These are phyloP conservation scores for Ophiocordyceps robertsii DNA, from an alignment of 2,329 filamentous ascomycete genomes.

Conservation along the genomic window DNA sequence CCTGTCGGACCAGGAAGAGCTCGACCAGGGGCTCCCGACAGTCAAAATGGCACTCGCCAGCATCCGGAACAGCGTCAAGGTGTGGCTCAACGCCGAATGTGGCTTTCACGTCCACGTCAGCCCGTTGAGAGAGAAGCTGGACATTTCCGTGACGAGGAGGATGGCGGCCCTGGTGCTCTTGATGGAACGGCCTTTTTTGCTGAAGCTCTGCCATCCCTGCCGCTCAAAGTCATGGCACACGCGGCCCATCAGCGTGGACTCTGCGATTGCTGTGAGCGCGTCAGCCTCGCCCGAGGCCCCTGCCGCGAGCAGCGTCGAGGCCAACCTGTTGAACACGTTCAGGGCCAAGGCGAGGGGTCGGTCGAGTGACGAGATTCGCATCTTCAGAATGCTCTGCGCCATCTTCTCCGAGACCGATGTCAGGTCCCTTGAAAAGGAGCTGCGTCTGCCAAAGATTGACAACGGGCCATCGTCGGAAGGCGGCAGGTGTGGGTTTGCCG, in stretches of 20 bases:
- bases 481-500: conserved; percentile 10
- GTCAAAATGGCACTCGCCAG: conserved; percentile 7
- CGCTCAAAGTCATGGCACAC: conserved; percentile 9
- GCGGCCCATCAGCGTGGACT: conserved; percentile 8
- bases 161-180: conserved; percentile 10
- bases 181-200: conserved; percentile 10
- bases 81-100: conserved; percentile 12
- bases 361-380: not conserved
- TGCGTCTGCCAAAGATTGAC: not conserved
- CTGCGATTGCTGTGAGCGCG: not conserved
- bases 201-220: conserved; percentile 10
- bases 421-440: not conserved
- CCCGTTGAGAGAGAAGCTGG: conserved; percentile 4
- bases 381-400: not conserved
- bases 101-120: conserved; percentile 14
- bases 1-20: conserved; percentile 6
- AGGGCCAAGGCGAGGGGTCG: not conserved
- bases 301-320: not conserved
- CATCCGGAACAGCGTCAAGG: conserved; percentile 7
- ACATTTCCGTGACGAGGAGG: conserved; percentile 7
- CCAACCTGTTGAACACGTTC: not conserved
- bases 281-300: not conserved
- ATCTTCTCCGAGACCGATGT: not conserved
- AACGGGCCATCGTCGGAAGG: not conserved
- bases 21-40: conserved; percentile 8